These are phyloP conservation scores for Botrytis deweyae DNA, from an alignment of 2,329 filamentous ascomycete species.

Conservation along the genomic window DNA sequence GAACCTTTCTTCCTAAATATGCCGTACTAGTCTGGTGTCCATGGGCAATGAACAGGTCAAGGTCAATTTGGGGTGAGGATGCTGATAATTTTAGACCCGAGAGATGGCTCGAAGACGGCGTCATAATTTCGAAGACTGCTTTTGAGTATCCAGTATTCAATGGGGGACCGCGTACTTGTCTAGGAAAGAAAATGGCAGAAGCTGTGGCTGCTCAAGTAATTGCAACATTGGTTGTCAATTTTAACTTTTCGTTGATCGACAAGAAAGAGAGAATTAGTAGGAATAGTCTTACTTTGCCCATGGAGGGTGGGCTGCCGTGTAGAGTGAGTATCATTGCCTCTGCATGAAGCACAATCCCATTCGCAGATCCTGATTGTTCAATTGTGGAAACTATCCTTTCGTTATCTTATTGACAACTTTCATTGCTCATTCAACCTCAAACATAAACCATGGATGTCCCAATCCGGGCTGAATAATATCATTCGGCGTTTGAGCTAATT, in stretches of 20 bases:
- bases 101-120: constrained; percentile 52
- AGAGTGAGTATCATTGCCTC: not conserved
- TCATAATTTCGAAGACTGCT: constrained; percentile 47
- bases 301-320: constrained; percentile 58
- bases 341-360: not conserved
- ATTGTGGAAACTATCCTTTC: not conserved
- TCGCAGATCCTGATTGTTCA: too few species aligned
- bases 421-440: not conserved
- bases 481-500: not conserved
- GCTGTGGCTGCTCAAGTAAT: constrained; percentile 57
- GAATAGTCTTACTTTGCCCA: constrained; percentile 62
- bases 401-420: not conserved
- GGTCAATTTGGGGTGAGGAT: constrained; percentile 55
- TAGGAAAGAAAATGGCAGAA: constrained; percentile 66
- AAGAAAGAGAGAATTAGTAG: constrained; percentile 52
- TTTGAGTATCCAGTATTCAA: constrained; percentile 65
- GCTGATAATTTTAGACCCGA: constrained; percentile 56
- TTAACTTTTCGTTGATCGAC: constrained; percentile 50
- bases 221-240: constrained; percentile 48
- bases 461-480: not conserved
- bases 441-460: not conserved
- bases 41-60: constrained; percentile 63
- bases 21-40: constrained; percentile 62
- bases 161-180: constrained; percentile 58
- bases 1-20: constrained; percentile 54